Conservation (phyloP, 805 yeast species). For the Hanseniaspora taiwanica region DNA sequence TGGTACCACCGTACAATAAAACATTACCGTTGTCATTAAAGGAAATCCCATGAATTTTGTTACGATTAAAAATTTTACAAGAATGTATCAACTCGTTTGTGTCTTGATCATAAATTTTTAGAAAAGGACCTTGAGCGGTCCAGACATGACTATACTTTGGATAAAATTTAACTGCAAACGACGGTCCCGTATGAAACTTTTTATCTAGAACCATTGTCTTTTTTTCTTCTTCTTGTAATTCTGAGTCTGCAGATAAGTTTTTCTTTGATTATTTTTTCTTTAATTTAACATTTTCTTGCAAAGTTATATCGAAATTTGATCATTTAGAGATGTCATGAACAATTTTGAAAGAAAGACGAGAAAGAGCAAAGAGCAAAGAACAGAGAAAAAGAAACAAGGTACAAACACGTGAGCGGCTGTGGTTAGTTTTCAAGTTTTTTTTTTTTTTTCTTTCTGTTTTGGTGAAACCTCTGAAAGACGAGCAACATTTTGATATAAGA, state of each 20-base stretch:
- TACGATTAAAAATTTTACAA: constrained; percentile 43
- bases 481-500: too few species aligned
- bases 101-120: constrained; percentile 40
- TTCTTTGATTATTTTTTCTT: too few species aligned
- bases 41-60: constrained; percentile 73
- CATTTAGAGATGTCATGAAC: too few species aligned
- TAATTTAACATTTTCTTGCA: too few species aligned
- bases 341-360: too few species aligned
- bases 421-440: too few species aligned
- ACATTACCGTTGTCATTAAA: constrained; percentile 23
- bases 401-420: too few species aligned
- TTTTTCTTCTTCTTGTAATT: not conserved
- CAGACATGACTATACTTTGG: constrained; percentile 26
- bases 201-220: constrained; percentile 7
- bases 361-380: too few species aligned
- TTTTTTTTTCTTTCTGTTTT: too few species aligned
- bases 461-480: too few species aligned
- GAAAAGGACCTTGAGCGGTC: constrained; percentile 61
- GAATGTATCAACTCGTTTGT: constrained; percentile 26
- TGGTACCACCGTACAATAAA: constrained; percentile 59
- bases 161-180: constrained; percentile 44
- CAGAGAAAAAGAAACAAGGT: too few species aligned
- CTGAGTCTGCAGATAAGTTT: not conserved
- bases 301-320: too few species aligned
- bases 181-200: constrained; percentile 43